These are phyloP conservation scores for Penicillium palitans DNA, from an alignment of 2,329 filamentous ascomycete species.

Conservation along the genomic window DNA sequence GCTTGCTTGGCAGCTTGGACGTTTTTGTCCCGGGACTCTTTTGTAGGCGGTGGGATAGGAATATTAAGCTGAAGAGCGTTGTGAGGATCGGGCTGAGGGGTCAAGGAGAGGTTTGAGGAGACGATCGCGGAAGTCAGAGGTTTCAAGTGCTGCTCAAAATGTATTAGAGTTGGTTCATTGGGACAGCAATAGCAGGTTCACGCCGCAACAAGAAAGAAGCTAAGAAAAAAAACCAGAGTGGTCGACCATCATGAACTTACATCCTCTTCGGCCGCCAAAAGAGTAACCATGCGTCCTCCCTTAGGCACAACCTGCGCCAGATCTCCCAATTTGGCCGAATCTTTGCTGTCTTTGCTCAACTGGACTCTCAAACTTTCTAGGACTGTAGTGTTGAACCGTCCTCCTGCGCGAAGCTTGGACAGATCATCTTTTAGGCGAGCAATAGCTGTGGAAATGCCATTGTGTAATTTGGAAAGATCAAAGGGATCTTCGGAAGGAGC, in stretches of 20 bases:
- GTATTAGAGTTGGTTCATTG: not conserved
- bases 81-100: slow-evolving; percentile 44
- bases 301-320: slow-evolving; percentile 68
- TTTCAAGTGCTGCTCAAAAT: slow-evolving; percentile 43
- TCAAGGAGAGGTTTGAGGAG: slow-evolving; percentile 45
- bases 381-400: slow-evolving; percentile 61
- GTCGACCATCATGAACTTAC: slow-evolving; percentile 44
- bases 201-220: not conserved
- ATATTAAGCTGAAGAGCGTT: slow-evolving; percentile 49
- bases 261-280: slow-evolving; percentile 65
- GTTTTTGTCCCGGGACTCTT: slow-evolving; percentile 47
- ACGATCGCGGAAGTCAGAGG: slow-evolving; percentile 46
- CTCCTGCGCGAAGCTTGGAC: slow-evolving; percentile 61
- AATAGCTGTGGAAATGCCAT: slow-evolving; percentile 56
- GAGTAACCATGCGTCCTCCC: slow-evolving; percentile 59
- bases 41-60: slow-evolving; percentile 48
- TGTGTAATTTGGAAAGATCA: slow-evolving; percentile 60
- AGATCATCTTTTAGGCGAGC: slow-evolving; percentile 62
- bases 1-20: slow-evolving; percentile 43
- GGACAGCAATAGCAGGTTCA: not conserved
- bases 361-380: slow-evolving; percentile 64
- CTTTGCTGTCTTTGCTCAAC: slow-evolving; percentile 53
- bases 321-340: slow-evolving; percentile 58
- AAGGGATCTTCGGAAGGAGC: slow-evolving; percentile 54
- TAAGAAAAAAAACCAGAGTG: not conserved